Base-by-base conservation (phyloP, 1,139 yeast species). In the Keqinozyma sinolaborantium region DNA sequence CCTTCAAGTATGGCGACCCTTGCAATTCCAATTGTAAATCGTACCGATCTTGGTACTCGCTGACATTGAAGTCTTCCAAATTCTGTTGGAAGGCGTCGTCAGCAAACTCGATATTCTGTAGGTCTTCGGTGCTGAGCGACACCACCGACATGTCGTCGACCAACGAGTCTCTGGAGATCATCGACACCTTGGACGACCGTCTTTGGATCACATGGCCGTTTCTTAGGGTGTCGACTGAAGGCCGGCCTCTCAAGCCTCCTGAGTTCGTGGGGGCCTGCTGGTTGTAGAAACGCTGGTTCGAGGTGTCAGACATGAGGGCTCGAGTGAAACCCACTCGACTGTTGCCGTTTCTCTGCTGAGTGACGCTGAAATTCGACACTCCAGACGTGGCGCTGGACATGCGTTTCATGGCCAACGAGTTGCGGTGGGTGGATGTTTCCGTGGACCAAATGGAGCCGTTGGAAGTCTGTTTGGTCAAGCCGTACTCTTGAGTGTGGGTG, bases 1-100 rank as follows among this genome's bases (percentile, higher is more conserved):
- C 94, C 50, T 83, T 82, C 36, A 81, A 73, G 74, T 85, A 83
- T 2, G 94, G 94, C 2, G 90, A 77, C 0, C 92, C 94, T 32
- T 72, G 70, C 28, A 79, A 64, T 42, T 79, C 85, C 40, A 83
- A 60, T 23, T 72, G 70, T 41, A 76, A 70, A 53, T 82, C 88
- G 40, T 69, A 69, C 24, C 63, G 62, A 53, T 75, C 80, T 45
- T 68, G 73, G 46, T 57, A 69, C 36, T 66, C 66, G 26, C 62
- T 58, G 7, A 63, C 62, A 42, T 66, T 56, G 37, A 68, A 69
- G 33, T 64, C 58, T 31, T 67, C 71, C 37, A 63, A 42, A 5
- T 50, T 34, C 25, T 38, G 46, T 27, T 32, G 33, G 9, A 30
- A 26, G 16, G 28, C 30, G 18, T 51, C 51, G 28, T 42, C 48